phyloP scores from a whole-genome alignment of 1,139 yeast genomes.

The Saccharomyces hybrid region DNA sequence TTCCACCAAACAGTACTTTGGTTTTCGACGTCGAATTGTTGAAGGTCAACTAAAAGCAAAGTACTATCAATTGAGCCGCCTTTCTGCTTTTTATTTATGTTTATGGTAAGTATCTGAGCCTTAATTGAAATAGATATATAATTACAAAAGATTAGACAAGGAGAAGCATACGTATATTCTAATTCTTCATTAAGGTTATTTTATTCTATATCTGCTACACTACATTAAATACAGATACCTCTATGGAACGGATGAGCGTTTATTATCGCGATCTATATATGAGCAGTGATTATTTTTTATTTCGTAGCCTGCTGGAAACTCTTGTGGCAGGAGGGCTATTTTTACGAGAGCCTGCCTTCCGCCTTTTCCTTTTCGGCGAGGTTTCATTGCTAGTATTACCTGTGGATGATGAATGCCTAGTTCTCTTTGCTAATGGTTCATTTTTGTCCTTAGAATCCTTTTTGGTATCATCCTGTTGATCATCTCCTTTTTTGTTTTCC shows the following conservation, averaged over 20 bases:
- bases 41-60: slow-evolving; percentile 51
- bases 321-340: slow-evolving; percentile 11
- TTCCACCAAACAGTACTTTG: slow-evolving; percentile 93
- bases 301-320: slow-evolving; percentile 27
- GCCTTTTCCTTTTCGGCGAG: slow-evolving; percentile 20
- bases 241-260: background rate
- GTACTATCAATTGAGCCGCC: background rate
- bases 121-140: slow-evolving; percentile 1
- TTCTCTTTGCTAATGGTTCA: slow-evolving; percentile 25
- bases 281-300: slow-evolving; percentile 15
- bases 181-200: background rate
- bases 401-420: slow-evolving; percentile 22
- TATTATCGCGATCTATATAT: slow-evolving; percentile 1
- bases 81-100: background rate
- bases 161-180: background rate
- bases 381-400: slow-evolving; percentile 9
- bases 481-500: slow-evolving; percentile 1
- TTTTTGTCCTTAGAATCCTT: slow-evolving; percentile 10
- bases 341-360: slow-evolving; percentile 7
- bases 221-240: background rate
- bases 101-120: background rate
- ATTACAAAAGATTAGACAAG: background rate
- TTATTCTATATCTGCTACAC: background rate
- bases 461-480: slow-evolving; percentile 5
- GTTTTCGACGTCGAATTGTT: slow-evolving; percentile 88